Evolutionary conservation across 2,329 filamentous ascomycete genomes (phyloP).

Genomic region (Diplodia sapinea): DNA sequence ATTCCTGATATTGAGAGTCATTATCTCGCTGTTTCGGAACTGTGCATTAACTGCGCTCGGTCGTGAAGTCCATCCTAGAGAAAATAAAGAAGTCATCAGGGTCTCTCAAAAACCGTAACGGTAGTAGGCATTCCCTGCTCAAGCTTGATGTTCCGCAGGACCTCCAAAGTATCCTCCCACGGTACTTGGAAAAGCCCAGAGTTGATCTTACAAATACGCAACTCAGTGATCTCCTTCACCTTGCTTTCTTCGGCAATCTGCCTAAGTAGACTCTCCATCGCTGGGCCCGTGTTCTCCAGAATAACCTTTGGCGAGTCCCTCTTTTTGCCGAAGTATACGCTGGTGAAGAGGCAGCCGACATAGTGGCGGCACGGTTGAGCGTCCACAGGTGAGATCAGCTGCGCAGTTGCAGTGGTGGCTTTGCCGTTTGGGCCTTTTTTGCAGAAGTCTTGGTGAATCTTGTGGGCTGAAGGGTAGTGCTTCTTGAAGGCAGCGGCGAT

Average conservation of each 20-base stretch:
- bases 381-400: constrained; percentile 60
- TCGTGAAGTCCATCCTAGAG: not conserved
- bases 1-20: not conserved
- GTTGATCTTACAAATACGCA: constrained; percentile 63
- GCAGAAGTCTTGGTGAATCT: constrained; percentile 57
- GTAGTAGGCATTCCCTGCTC: constrained; percentile 25
- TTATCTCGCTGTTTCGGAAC: not conserved
- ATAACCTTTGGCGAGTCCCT: constrained; percentile 54
- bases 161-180: constrained; percentile 57
- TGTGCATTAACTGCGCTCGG: not conserved
- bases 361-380: constrained; percentile 53
- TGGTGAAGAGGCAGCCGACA: constrained; percentile 66
- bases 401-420: constrained; percentile 53
- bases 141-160: constrained; percentile 49
- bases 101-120: constrained; percentile 25
- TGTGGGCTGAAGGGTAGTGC: constrained; percentile 59
- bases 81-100: not conserved
- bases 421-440: constrained; percentile 36
- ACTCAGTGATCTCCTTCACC: constrained; percentile 37
- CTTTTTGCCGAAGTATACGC: constrained; percentile 53
- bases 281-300: constrained; percentile 55
- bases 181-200: constrained; percentile 62
- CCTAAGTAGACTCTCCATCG: constrained; percentile 56
- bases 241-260: constrained; percentile 47
- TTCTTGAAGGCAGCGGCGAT: constrained; percentile 60